Evolutionary conservation across 148 eudicot genomes (phyloP).

Genomic region (Rhododendron henanense): DNA sequence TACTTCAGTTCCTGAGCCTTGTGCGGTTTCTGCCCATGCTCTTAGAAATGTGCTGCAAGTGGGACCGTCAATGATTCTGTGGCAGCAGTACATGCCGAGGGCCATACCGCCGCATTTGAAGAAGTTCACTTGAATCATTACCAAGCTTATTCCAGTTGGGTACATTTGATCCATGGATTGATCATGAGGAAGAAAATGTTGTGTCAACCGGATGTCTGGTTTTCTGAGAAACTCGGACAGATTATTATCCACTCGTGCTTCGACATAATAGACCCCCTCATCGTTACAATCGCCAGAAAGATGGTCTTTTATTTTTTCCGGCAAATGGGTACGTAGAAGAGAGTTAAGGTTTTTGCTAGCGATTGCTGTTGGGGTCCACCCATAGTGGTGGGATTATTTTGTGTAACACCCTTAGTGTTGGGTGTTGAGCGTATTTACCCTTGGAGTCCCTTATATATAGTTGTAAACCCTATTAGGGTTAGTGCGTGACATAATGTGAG

Average conservation of each 20-base stretch:
- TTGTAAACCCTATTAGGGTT: no score
- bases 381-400: no score
- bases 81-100: constrained; percentile 18
- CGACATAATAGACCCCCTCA: not conserved
- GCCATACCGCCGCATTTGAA: constrained; percentile 25
- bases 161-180: no score
- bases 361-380: not conserved
- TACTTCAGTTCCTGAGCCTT: not conserved
- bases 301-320: not conserved
- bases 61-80: constrained; percentile 26
- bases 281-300: constrained; percentile 11
- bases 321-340: constrained; percentile 15
- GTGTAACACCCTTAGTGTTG: no score
- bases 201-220: no score
- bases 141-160: constrained; percentile 19
- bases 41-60: no score
- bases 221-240: not conserved
- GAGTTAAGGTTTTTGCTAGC: constrained; percentile 10
- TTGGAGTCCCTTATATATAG: no score
- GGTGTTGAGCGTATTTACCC: no score
- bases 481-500: no score
- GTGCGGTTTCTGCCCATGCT: not conserved
- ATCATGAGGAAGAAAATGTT: no score
- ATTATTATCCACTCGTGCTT: not conserved
- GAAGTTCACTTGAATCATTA: constrained; percentile 23